Evolutionary conservation across 2,329 filamentous ascomycete genomes (phyloP).

Genomic region (Cordyceps farinosa): DNA sequence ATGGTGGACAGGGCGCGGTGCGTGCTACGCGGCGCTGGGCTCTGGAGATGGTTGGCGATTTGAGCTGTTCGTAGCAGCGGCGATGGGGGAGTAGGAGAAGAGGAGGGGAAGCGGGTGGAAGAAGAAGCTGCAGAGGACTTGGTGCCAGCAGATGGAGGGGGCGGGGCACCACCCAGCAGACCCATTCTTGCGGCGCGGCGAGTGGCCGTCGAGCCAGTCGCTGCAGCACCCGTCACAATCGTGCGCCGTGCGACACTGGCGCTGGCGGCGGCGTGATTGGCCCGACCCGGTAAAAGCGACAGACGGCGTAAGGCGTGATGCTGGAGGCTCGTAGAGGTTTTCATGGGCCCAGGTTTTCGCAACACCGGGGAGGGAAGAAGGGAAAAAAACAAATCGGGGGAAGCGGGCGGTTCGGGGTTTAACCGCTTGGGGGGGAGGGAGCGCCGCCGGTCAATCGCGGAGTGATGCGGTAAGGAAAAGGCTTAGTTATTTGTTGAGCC

Average conservation of each 20-base stretch:
- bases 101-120: constrained; percentile 22
- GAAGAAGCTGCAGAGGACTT: constrained; percentile 23
- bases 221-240: constrained; percentile 5
- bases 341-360: neutral
- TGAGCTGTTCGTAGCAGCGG: constrained; percentile 49
- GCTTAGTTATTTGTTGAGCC: neutral
- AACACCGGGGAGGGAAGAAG: neutral
- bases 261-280: constrained; percentile 7
- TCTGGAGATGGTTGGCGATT: constrained; percentile 53
- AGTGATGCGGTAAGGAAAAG: neutral
- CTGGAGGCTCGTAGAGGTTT: neutral
- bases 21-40: constrained; percentile 26
- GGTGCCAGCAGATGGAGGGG: constrained; percentile 32
- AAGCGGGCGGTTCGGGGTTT: neutral
- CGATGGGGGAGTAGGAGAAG: constrained; percentile 37
- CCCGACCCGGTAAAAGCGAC: neutral
- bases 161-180: constrained; percentile 32
- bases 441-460: constrained; percentile 6
- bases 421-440: neutral
- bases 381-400: neutral
- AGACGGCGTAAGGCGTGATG: constrained; percentile 13
- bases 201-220: constrained; percentile 12
- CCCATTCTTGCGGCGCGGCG: constrained; percentile 22
- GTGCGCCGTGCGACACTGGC: constrained; percentile 1
- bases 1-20: constrained; percentile 37